These are phyloP conservation scores for Trichoderma orchidacearum DNA, from an alignment of 495 filamentous ascomycete species.

Conservation along the genomic window DNA sequence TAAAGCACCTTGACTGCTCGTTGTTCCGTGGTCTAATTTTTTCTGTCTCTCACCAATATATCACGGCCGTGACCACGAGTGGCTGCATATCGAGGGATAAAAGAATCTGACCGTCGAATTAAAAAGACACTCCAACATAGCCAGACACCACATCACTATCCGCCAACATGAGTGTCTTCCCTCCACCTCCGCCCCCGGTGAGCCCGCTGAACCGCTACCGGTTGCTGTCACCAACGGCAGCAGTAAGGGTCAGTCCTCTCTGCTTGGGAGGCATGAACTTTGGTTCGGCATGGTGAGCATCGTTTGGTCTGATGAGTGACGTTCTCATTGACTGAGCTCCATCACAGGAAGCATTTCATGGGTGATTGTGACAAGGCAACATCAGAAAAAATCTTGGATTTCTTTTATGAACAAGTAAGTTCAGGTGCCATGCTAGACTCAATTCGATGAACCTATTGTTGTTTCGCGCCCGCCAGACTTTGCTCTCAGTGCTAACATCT, in stretches of 20 bases:
- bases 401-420: slow-evolving; percentile 41
- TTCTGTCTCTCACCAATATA: too few relatives aligned
- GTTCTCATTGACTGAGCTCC: not conserved
- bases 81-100: too few relatives aligned
- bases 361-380: slow-evolving; percentile 48
- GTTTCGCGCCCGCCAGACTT: not conserved
- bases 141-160: not conserved
- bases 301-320: not conserved
- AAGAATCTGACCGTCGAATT: not conserved
- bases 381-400: slow-evolving; percentile 52
- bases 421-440: not conserved
- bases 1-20: too few relatives aligned
- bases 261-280: slow-evolving; percentile 53
- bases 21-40: too few relatives aligned
- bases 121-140: not conserved
- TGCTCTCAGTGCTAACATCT: not conserved
- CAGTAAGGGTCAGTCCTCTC: slow-evolving; percentile 43
- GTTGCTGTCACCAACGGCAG: slow-evolving; percentile 42
- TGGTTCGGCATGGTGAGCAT: slow-evolving; percentile 35
- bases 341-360: slow-evolving; percentile 24
- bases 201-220: slow-evolving; percentile 42
- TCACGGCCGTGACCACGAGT: too few relatives aligned
- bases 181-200: slow-evolving; percentile 24
- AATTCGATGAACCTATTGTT: not conserved
- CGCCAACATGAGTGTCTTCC: slow-evolving; percentile 7